These are phyloP conservation scores for Diplodia mutila DNA, from an alignment of 2,329 filamentous ascomycete species.

Conservation along the genomic window DNA sequence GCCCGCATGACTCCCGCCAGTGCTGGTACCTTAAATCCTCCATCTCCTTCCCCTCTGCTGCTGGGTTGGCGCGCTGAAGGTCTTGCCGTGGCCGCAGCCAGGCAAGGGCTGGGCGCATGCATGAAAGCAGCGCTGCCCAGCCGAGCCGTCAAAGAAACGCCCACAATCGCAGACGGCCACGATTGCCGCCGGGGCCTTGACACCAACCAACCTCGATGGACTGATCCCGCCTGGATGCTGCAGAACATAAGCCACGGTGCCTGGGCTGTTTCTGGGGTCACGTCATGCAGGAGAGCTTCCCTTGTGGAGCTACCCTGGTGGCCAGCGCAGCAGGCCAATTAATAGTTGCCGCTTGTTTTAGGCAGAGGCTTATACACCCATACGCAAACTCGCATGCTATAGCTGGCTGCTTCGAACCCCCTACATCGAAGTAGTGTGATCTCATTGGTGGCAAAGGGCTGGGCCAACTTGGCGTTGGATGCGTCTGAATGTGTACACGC, in stretches of 20 bases:
- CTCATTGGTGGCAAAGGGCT: not conserved
- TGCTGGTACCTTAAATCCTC: constrained; percentile 22
- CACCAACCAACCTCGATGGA: constrained; percentile 13
- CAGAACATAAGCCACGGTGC: constrained; percentile 21
- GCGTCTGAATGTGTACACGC: not conserved
- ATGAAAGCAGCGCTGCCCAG: constrained; percentile 19
- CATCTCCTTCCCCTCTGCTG: not conserved
- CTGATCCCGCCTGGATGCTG: constrained; percentile 7
- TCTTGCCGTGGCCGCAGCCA: not conserved
- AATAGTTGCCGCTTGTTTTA: constrained; percentile 18
- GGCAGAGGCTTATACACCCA: not conserved
- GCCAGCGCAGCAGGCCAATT: constrained; percentile 8
- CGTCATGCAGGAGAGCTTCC: constrained; percentile 21
- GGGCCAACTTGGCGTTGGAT: not conserved
- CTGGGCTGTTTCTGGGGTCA: constrained; percentile 24
- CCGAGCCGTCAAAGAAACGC: constrained; percentile 9
- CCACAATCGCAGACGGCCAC: constrained; percentile 18
- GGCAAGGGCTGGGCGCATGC: constrained; percentile 2
- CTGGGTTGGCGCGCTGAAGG: not conserved
- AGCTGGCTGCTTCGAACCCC: not conserved
- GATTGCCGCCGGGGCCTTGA: constrained; percentile 11
- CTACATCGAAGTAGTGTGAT: not conserved
- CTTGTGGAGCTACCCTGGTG: constrained; percentile 19
- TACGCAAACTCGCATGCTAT: not conserved
- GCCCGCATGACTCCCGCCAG: constrained; percentile 20